phyloP scores from a whole-genome alignment of 371 early-diverging fungal species.

The Blakeslea trispora region DNA sequence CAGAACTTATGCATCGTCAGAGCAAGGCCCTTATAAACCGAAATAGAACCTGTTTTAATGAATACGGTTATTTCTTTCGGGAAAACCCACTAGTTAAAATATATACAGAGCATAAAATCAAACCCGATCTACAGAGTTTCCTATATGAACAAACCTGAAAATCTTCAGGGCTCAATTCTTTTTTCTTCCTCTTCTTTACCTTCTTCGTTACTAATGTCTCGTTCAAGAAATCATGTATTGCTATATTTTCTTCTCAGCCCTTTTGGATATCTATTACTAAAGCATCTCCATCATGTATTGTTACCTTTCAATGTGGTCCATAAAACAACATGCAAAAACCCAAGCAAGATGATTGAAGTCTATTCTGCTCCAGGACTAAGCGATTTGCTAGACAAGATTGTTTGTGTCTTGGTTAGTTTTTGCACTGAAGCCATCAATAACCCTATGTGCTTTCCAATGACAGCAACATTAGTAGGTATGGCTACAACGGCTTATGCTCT shows the following conservation, averaged over 20 bases:
- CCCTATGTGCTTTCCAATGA: slow-evolving; percentile 16
- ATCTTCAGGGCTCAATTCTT: too few relatives aligned
- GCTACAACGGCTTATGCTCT: slow-evolving; percentile 24
- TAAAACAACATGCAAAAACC: slow-evolving; percentile 5
- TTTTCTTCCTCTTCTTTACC: not conserved
- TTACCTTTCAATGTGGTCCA: slow-evolving; percentile 14
- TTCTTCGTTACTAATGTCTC: slow-evolving; percentile 2
- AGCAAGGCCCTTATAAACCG: too few relatives aligned
- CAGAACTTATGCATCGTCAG: too few relatives aligned
- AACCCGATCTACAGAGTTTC: too few relatives aligned
- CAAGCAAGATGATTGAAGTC: slow-evolving; percentile 5
- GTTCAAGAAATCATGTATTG: slow-evolving; percentile 7
- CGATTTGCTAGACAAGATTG: slow-evolving; percentile 5
- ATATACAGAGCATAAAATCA: too few relatives aligned
- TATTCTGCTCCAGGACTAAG: slow-evolving; percentile 15
- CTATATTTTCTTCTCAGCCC: slow-evolving; percentile 10
- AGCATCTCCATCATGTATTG: slow-evolving; percentile 16
- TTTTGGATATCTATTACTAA: slow-evolving; percentile 8
- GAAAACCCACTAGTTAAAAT: too few relatives aligned
- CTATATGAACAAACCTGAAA: too few relatives aligned
- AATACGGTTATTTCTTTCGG: too few relatives aligned
- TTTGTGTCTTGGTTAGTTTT: slow-evolving; percentile 18
- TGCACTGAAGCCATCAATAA: slow-evolving; percentile 15
- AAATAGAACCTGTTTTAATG: too few relatives aligned
- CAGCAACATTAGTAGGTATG: slow-evolving; percentile 14